A percentile compares a stretch with the other conserved stretches of the same genome.
These are phyloP conservation scores for Phytophthora macrochlamydospora DNA, from an alignment of 352 stramenopile species.

Conservation along the genomic window DNA sequence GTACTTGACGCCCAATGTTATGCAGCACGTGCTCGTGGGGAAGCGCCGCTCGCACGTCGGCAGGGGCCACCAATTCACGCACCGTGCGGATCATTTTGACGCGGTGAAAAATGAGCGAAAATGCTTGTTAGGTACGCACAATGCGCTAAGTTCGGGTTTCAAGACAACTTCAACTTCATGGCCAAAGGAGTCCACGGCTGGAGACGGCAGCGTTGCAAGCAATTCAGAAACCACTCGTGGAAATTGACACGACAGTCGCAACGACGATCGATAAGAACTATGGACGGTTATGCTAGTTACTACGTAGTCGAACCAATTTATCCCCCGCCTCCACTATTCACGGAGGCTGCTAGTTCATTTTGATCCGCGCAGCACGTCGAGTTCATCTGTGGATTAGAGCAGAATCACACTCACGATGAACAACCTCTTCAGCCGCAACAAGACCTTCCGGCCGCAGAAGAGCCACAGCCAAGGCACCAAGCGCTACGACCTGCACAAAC, in stretches of 20 bases:
- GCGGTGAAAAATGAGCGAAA: background rate
- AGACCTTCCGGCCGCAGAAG: conserved; percentile 90
- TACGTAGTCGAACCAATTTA: too few species aligned
- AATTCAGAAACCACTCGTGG: too few species aligned
- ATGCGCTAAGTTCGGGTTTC: background rate
- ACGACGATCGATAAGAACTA: too few species aligned
- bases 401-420: conserved; percentile 36
- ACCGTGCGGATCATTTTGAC: conserved; percentile 59
- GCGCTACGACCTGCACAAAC: conserved; percentile 85
- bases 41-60: conserved; percentile 44
- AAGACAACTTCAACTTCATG: background rate
- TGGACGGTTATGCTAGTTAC: too few species aligned
- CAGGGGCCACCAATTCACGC: conserved; percentile 41
- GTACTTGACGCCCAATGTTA: conserved; percentile 30
- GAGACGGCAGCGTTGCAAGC: background rate
- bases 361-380: too few species aligned
- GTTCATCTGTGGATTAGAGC: background rate
- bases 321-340: background rate
- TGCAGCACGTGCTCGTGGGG: conserved; percentile 73
- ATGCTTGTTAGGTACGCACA: conserved; percentile 9
- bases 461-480: conserved; percentile 82
- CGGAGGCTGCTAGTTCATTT: too few species aligned
- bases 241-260: too few species aligned
- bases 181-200: background rate
- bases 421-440: conserved; percentile 81